Base-by-base conservation (phyloP, 495 filamentous ascomycete genomes). In the Rhypophila decipiens region DNA sequence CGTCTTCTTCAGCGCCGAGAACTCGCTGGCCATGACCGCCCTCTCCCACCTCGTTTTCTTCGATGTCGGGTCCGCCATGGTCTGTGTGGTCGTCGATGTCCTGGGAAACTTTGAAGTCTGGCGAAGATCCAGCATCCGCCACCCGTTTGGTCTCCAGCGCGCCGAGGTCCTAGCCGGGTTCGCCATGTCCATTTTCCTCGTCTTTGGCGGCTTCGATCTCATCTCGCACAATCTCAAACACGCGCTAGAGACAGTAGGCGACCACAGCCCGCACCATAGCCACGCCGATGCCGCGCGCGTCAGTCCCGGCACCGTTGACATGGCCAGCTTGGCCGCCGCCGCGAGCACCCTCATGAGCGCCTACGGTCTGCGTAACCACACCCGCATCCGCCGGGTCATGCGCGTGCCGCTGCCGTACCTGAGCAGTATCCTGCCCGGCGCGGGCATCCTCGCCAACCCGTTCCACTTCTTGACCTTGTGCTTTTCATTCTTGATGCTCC, bases 151-250 rank as follows among this genome's bases (percentile, higher is more conserved):
- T 15, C 74, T 96, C 8, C 88, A 95, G 62, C 80, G 93, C 35
- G 86, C 87, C 37, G 93, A 98, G 59, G 90, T 98, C 1, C 74
- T 98, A 2, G 90, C 89, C 38, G 93, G 93, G n/a, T 96, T 98
- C 49, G 93, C 89, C 24, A 90, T 96, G 85, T 90, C 88, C 47
- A 83, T 98, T 13, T 84, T 95, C 38, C 80, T 98, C 8, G 76
- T 95, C 23, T 98, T 98, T 64, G 95, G 96, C 80, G 90, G 91
- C 18, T 81, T 98, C 57, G 93, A 98, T 57, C 78, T 97, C 33
- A 84, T 98, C 38, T 90, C 86, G 34, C 93, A 98, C 57, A 89
- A 90, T 50, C 66, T 94, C 13, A 89, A 95, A 59, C 93, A 98
- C 64, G 72, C 90, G 12, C 80, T 97, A 34, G 80, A 83, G 53